phyloP scores from a whole-genome alignment of 2,329 filamentous ascomycete species.

The Trichoderma sp. region DNA sequence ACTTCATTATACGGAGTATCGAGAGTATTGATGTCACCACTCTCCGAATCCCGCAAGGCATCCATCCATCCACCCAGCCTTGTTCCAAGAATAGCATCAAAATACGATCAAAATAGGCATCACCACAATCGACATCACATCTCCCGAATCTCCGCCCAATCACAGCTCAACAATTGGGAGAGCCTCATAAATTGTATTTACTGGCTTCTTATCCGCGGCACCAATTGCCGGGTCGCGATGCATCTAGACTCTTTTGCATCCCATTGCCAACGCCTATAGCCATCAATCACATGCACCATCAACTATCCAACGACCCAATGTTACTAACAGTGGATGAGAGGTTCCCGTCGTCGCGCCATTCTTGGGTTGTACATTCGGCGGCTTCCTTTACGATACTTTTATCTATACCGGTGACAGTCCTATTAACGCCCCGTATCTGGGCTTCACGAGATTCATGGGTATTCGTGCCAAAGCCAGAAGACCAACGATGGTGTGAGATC shows the following conservation, averaged over 20 bases:
- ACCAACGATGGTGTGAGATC: not conserved
- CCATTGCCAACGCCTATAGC: not conserved
- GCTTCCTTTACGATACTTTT: not conserved
- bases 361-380: not conserved
- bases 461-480: not conserved
- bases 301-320: not conserved
- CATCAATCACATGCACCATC: not conserved
- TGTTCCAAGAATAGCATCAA: not conserved
- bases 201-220: not conserved
- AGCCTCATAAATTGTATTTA: not conserved
- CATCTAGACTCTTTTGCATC: not conserved
- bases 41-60: not conserved
- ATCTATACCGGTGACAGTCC: not conserved
- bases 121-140: not conserved
- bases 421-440: not conserved
- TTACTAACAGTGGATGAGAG: not conserved
- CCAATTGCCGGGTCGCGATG: not conserved
- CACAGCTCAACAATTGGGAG: not conserved
- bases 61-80: not conserved
- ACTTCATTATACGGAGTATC: not conserved
- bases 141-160: not conserved
- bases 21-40: not conserved
- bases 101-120: not conserved
- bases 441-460: not conserved
- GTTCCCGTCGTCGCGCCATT: not conserved